Conservation (phyloP, 768 basidiomycete genomes). For the Trichaptum fuscoviolaceum region DNA sequence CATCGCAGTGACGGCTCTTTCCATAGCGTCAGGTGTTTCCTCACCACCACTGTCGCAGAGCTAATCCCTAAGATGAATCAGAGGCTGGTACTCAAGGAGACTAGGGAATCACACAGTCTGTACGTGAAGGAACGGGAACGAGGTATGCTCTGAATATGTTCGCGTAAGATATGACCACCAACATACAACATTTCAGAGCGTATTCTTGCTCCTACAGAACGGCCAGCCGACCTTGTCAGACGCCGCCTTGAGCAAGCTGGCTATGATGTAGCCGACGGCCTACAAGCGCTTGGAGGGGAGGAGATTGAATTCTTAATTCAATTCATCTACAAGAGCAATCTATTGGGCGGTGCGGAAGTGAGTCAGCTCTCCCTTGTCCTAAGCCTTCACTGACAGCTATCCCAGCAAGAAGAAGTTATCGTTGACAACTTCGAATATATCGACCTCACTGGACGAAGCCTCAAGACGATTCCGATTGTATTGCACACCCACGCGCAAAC, state of each 20-base stretch:
- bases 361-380: constrained; percentile 29
- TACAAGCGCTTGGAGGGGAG: constrained; percentile 70
- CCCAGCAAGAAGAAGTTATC: constrained; percentile 67
- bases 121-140: constrained; percentile 74
- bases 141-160: constrained; percentile 38
- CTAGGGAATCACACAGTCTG: constrained; percentile 56
- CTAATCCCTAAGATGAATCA: constrained; percentile 57
- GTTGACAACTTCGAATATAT: constrained; percentile 72
- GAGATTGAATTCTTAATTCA: constrained; percentile 82
- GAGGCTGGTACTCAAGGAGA: constrained; percentile 45
- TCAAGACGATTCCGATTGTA: constrained; percentile 84
- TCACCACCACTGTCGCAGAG: constrained; percentile 62
- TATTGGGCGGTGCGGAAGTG: constrained; percentile 49
- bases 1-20: constrained; percentile 70
- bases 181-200: constrained; percentile 55
- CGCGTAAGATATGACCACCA: background rate
- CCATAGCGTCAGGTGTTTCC: constrained; percentile 60
- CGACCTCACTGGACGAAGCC: constrained; percentile 73
- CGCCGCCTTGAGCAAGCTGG: constrained; percentile 85
- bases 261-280: constrained; percentile 74
- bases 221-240: constrained; percentile 79
- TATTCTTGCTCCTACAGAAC: constrained; percentile 72
- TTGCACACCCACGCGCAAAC: constrained; percentile 80
- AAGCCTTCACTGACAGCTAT: background rate
- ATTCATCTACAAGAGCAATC: constrained; percentile 82